Evolutionary conservation across 1,284 basidiomycete species (phyloP), one percentile per base, ranked within the genome.

Genomic region (Irpex rosettiformis): DNA sequence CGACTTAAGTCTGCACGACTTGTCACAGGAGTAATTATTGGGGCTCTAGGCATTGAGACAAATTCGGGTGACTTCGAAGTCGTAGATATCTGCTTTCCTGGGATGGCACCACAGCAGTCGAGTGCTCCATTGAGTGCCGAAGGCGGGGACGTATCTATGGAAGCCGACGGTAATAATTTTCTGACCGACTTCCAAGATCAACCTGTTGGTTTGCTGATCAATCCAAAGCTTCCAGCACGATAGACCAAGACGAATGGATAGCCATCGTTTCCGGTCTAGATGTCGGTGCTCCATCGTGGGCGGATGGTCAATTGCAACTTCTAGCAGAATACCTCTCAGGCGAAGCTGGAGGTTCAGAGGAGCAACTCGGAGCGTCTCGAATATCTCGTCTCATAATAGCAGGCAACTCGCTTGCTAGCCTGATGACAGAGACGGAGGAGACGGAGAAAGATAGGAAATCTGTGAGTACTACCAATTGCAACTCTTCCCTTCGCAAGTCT

Each of bases 51-150:
- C 2, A 85, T 90, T 66, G 97, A 99, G 72, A 97, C 92, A 0
- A 79, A 84, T 0, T 80, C 80, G 22, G 96, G 97, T 5, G 94
- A 98, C 63, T 98, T 99, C 66, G 91, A 98, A 69, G 95, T 97
- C 3, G 81, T 91, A n/a, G 96, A 98, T 71, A 73, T 93, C 3
- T 94, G 93, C 72, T 93, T 84, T 68, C 83, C 95, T 2, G 95
- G 89, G 0, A 77, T 95, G 73, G 87, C 94, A 6, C 85, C 86
- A 1, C 85, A 89, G 63, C 70, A 58, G 45, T 67, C 70, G 64
- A 70, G 75, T 63, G n/a, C 61, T 67, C 21, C 43, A 18, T 18
- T 21, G 22, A n/a, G 11, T 5, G 24, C 11, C 48, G 11, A 28
- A 51, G 11, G 28, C 3, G 45, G 18, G 1, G 45, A 40, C n/a